phyloP scores from a whole-genome alignment of 2,329 filamentous ascomycete genomes.

The Colletotrichum shisoi region DNA sequence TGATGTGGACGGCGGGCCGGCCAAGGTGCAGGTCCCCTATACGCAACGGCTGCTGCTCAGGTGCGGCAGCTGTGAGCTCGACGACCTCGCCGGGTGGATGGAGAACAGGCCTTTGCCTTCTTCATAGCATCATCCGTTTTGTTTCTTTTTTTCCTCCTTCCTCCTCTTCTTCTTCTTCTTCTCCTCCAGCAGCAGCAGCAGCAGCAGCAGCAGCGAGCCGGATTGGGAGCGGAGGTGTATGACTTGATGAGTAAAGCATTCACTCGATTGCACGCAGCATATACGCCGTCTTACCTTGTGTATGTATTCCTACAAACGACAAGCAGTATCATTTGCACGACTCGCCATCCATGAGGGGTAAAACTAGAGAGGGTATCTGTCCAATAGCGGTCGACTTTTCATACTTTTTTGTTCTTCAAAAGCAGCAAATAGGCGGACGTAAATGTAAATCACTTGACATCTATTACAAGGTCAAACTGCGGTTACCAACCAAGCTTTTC shows the following conservation, averaged over 20 bases:
- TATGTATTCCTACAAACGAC: not conserved
- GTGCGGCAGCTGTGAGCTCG: conserved; percentile 32
- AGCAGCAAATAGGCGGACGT: not conserved
- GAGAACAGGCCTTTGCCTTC: not conserved
- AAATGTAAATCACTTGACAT: no score
- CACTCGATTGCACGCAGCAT: not conserved
- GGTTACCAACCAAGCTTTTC: no score
- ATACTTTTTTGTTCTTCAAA: not conserved
- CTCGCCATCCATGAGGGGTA: not conserved
- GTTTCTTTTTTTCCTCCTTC: not conserved
- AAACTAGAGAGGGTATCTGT: not conserved
- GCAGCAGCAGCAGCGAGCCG: not conserved
- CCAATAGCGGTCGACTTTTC: not conserved
- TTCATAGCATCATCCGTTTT: not conserved
- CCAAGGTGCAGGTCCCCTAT: conserved; percentile 11
- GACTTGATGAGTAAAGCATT: not conserved
- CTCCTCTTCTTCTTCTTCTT: not conserved
- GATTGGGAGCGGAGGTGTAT: not conserved
- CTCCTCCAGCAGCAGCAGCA: no score
- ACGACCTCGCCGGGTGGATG: conserved; percentile 31
- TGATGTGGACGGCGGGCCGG: not conserved
- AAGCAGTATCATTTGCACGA: not conserved
- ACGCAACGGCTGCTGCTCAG: conserved; percentile 26
- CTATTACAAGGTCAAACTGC: no score
- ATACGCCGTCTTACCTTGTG: not conserved